These are phyloP conservation scores for Diospyros lotus DNA, from an alignment of 148 eudicot species.

Conservation along the genomic window DNA sequence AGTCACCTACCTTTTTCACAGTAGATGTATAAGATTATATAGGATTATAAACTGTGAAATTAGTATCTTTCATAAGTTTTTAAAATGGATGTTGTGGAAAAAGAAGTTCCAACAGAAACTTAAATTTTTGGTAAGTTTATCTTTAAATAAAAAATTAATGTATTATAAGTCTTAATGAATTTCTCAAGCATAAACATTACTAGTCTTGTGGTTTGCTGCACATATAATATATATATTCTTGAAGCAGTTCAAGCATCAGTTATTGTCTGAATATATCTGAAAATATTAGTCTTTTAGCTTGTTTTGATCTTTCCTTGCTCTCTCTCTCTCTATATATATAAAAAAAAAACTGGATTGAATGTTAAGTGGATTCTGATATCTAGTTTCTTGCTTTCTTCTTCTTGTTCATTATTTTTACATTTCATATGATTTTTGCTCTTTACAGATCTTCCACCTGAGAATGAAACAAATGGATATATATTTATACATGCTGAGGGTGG, in stretches of 20 bases:
- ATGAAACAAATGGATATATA: constrained; percentile 93
- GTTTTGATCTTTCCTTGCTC: not conserved
- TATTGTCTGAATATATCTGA: not conserved
- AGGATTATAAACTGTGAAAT: not conserved
- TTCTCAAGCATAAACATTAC: not conserved
- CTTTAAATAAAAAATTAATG: not conserved
- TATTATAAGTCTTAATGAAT: not conserved
- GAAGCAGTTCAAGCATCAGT: not conserved
- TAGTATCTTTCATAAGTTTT: not conserved
- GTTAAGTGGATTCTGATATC: not conserved
- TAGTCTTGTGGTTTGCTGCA: not conserved
- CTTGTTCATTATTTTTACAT: not conserved
- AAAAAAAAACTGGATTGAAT: not conserved
- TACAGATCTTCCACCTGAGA: constrained; percentile 80
- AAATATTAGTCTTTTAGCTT: not conserved
- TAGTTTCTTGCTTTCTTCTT: not conserved
- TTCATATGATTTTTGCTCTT: constrained; percentile 28
- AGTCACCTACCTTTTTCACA: not conserved
- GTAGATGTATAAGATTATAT: not conserved
- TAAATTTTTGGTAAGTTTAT: not conserved
- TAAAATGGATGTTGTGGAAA: not conserved
- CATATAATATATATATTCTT: not conserved
- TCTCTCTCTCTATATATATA: not conserved
- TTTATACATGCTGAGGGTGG: constrained; percentile 99
- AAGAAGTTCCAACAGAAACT: not conserved